A percentile compares a stretch with the other conserved stretches of the same genome.
Evolutionary conservation across 1,284 basidiomycete genomes (phyloP).

Genomic region (Ceratobasidium sp.): DNA sequence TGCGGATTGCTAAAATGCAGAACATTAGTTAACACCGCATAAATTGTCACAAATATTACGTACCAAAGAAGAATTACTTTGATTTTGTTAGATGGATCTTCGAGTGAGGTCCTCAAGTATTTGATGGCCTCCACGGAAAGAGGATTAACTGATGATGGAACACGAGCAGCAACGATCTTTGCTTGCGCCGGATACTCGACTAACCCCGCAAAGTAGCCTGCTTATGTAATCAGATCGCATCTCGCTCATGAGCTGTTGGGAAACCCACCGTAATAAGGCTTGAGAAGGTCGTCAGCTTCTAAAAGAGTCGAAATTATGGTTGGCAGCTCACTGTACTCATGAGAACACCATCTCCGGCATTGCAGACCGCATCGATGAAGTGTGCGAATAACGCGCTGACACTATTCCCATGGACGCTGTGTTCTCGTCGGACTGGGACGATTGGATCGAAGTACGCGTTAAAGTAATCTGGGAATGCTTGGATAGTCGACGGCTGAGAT

Average conservation of each 20-base stretch:
- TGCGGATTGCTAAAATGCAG: conserved; percentile 39
- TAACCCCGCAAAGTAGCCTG: conserved; percentile 2
- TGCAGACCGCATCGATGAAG: conserved; percentile 29
- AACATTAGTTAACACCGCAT: no score
- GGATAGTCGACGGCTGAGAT: conserved; percentile 6
- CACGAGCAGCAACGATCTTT: conserved; percentile 20
- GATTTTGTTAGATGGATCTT: conserved; percentile 25
- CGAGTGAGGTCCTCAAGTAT: conserved; percentile 8
- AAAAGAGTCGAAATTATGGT: not conserved
- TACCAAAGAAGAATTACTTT: conserved; percentile 34
- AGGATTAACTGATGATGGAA: conserved; percentile 13
- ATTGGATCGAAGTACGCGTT: conserved; percentile 35
- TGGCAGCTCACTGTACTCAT: conserved; percentile 24
- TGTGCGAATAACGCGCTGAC: conserved; percentile 20
- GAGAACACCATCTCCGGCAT: conserved; percentile 38
- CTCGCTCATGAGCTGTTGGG: not conserved
- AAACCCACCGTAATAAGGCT: conserved; percentile 39
- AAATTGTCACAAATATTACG: not conserved
- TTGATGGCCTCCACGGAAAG: conserved; percentile 4
- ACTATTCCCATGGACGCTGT: conserved; percentile 33
- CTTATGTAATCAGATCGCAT: conserved; percentile 4
- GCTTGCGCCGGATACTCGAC: conserved; percentile 39
- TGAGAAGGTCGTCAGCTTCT: not conserved
- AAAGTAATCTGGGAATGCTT: conserved; percentile 16
- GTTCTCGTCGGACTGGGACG: conserved; percentile 1